phyloP scores from a whole-genome alignment of 1,139 yeast species.

The Yamadazyma membranifaciens region DNA sequence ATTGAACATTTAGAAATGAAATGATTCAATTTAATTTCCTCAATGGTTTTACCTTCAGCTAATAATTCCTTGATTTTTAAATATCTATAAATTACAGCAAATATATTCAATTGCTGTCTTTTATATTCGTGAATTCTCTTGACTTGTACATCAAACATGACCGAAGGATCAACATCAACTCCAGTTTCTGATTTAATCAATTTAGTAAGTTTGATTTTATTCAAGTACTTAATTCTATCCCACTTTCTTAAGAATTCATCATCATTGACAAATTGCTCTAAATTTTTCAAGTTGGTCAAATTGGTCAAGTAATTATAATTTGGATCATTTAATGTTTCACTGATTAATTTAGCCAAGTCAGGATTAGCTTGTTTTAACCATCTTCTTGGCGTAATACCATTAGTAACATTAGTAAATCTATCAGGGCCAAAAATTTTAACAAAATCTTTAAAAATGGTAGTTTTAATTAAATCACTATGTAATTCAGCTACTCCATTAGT shows the following conservation, averaged over 20 bases:
- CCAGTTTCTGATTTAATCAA: conserved; percentile 69
- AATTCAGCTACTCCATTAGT: conserved; percentile 96
- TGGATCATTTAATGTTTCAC: conserved; percentile 65
- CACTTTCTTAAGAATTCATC: conserved; percentile 64
- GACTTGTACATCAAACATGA: conserved; percentile 87
- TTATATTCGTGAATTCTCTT: conserved; percentile 95
- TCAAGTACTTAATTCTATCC: conserved; percentile 68
- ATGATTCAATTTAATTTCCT: conserved; percentile 58
- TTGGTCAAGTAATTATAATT: conserved; percentile 65
- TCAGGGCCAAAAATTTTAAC: conserved; percentile 78
- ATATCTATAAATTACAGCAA: conserved; percentile 85
- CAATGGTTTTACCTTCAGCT: conserved; percentile 40
- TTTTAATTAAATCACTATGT: conserved; percentile 86
- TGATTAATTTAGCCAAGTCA: conserved; percentile 65
- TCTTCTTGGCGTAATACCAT: conserved; percentile 95
- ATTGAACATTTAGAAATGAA: conserved; percentile 76
- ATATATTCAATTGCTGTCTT: conserved; percentile 90
- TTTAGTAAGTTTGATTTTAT: conserved; percentile 69
- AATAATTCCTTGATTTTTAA: conserved; percentile 69
- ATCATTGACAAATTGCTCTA: conserved; percentile 70
- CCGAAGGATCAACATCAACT: conserved; percentile 68
- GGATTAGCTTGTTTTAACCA: conserved; percentile 97
- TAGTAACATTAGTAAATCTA: conserved; percentile 88
- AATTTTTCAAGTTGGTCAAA: conserved; percentile 63
- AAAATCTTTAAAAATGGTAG: conserved; percentile 88